Percentiles rank a stretch among this genome's conserved stretches.
Conservation (phyloP, 2,329 filamentous ascomycete species). For the Botrytis fragariae region DNA sequence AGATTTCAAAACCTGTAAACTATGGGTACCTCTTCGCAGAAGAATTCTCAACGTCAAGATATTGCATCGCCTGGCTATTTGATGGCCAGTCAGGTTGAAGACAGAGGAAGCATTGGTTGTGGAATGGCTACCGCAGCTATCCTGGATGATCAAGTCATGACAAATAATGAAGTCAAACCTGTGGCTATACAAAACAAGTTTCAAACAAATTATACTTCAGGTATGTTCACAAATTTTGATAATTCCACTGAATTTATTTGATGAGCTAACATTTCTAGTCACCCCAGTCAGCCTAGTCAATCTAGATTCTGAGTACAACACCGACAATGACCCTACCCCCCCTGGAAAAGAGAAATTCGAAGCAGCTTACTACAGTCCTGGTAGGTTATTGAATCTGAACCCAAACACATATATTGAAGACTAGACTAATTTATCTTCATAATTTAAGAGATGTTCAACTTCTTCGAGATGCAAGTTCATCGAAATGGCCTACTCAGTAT, state of each 20-base stretch:
- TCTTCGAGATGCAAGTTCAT: neutral
- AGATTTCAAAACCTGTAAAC: neutral
- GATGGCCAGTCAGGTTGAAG: neutral
- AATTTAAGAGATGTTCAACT: neutral
- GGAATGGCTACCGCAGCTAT: neutral
- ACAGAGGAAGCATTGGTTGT: neutral
- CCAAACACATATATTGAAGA: neutral
- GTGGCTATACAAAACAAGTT: neutral
- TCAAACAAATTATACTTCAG: neutral
- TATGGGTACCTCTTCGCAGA: neutral
- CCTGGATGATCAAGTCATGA: neutral
- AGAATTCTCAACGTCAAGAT: too few relatives aligned
- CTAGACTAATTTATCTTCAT: neutral
- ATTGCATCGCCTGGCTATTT: too few relatives aligned
- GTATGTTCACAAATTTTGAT: neutral
- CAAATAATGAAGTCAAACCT: too few relatives aligned
- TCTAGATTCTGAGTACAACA: neutral
- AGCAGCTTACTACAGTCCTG: neutral
- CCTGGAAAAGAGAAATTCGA: neutral
- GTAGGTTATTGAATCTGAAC: neutral
- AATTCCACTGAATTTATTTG: rapidly evolving
- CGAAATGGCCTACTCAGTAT: neutral
- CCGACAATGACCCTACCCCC: too few relatives aligned
- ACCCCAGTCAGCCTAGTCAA: neutral
- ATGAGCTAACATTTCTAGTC: neutral